Conservation (phyloP, 1,284 basidiomycete genomes). For the Megacollybia platyphylla region DNA sequence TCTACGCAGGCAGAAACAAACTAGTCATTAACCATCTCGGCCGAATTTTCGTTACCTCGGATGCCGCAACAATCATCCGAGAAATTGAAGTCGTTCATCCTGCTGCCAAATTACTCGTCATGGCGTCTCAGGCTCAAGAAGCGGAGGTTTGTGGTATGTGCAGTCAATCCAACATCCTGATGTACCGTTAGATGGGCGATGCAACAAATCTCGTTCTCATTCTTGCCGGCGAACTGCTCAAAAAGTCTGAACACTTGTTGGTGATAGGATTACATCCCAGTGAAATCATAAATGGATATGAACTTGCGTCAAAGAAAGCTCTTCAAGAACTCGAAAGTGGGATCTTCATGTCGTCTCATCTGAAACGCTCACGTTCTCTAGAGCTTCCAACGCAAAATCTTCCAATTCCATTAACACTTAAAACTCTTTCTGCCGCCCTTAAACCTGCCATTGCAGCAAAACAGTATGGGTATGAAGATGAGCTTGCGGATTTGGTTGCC, state of each 20-base stretch:
- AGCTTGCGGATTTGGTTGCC: constrained; percentile 76
- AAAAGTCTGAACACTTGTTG: constrained; percentile 86
- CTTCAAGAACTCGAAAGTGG: constrained; percentile 84
- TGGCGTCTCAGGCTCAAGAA: constrained; percentile 97
- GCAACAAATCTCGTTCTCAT: constrained; percentile 94
- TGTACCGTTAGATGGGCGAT: constrained; percentile 74
- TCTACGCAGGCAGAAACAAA: constrained; percentile 73
- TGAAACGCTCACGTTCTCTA: constrained; percentile 17
- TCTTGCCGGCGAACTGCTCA: constrained; percentile 90
- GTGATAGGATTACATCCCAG: constrained; percentile 96
- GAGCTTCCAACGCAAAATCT: constrained; percentile 56
- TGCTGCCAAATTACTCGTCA: constrained; percentile 92
- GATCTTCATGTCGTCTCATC: constrained; percentile 15
- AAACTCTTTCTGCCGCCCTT: constrained; percentile 73
- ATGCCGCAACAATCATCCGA: constrained; percentile 97
- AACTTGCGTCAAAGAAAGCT: constrained; percentile 82
- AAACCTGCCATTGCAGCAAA: constrained; percentile 93
- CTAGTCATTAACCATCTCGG: constrained; percentile 95
- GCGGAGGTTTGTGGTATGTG: constrained; percentile 47
- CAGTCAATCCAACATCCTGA: constrained; percentile 1
- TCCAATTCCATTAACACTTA: constrained; percentile 67
- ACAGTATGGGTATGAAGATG: constrained; percentile 90
- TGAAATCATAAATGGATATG: constrained; percentile 91
- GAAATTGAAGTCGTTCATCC: constrained; percentile 99
- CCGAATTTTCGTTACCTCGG: constrained; percentile 92